A percentile compares a stretch with the other conserved stretches of the same genome.
phyloP scores from a whole-genome alignment of 2,329 filamentous ascomycete genomes.

The Botryosphaeria dothidea region DNA sequence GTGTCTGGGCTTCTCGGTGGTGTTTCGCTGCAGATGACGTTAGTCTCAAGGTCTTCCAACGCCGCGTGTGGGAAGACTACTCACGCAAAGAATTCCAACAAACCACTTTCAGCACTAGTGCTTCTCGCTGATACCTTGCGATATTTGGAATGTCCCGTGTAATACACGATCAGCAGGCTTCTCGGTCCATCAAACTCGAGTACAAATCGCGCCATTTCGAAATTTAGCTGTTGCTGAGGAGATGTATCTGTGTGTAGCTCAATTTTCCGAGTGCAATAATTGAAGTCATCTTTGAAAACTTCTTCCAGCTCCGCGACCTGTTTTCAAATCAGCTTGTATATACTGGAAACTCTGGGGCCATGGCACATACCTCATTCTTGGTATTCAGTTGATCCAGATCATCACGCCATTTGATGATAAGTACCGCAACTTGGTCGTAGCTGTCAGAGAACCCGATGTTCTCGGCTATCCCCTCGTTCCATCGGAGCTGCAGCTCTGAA shows the following conservation, averaged over 20 bases:
- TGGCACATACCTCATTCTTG: conserved; percentile 30
- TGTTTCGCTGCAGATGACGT: neutral
- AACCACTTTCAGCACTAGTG: no score
- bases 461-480: conserved; percentile 31
- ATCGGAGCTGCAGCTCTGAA: conserved; percentile 33
- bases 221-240: conserved; percentile 29
- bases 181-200: conserved; percentile 25
- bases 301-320: conserved; percentile 33
- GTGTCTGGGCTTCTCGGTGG: conserved; percentile 20
- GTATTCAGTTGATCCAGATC: conserved; percentile 37
- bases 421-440: conserved; percentile 37
- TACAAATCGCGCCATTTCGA: conserved; percentile 18
- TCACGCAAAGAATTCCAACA: conserved; percentile 29
- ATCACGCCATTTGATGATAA: conserved; percentile 39
- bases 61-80: conserved; percentile 11
- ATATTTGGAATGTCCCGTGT: conserved; percentile 39
- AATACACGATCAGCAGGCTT: conserved; percentile 41
- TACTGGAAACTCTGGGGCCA: neutral
- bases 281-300: conserved; percentile 32
- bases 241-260: conserved; percentile 38
- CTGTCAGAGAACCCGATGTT: conserved; percentile 33
- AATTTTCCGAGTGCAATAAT: conserved; percentile 34
- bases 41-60: no score
- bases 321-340: neutral
- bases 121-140: conserved; percentile 15